Base-by-base conservation (phyloP, 306 rosid genomes). In the Vigna radiata region DNA sequence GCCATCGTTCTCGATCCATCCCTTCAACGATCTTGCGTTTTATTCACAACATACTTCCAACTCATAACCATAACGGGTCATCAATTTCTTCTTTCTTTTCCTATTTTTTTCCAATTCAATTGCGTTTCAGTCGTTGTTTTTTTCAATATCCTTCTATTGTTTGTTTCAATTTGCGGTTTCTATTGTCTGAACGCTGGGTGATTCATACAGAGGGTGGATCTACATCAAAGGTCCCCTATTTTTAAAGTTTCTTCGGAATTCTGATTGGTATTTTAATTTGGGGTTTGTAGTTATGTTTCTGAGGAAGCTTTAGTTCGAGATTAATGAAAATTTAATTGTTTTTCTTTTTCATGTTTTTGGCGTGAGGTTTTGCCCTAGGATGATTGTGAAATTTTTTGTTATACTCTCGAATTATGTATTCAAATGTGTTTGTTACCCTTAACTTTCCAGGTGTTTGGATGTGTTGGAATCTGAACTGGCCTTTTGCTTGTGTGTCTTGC, bases 41-140 rank as follows among this genome's bases (percentile, higher is more conserved):
- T 15, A 25, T 64, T 66, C 29, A 11, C 59, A 1, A 50, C 29
- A 59, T 59, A 80, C 8, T 64, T 61, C 58, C 4, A 46, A 65
- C 53, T 39, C 59, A n/a, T 6, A 3, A 23, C 15, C 81, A 11
- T 53, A 75, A 47, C 82, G 17, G 86, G 88, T 85, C 36, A 79
- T 39, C 27, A 10, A 36, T 70, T 39, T 70, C 69, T 16, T 36
- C 3, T 43, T 5, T 19, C 15, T 50, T 14, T 60, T 74, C 25
- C 44, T 54, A 50, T 2, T 60, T 1, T 16, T 27, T 73, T 50
- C 37, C 68, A 70, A 15, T 52, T 5, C 1, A 75, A 27, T 81
- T 55, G 0, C 23, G 6, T 41, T 11, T 39, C 33, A 1, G 0
- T 58, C 64, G 13, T 44, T 44, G 15, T 15, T 76, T 52, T 17